Evolutionary conservation across 139 green algal genomes (phyloP).

Genomic region (Tetraselmis striata): DNA sequence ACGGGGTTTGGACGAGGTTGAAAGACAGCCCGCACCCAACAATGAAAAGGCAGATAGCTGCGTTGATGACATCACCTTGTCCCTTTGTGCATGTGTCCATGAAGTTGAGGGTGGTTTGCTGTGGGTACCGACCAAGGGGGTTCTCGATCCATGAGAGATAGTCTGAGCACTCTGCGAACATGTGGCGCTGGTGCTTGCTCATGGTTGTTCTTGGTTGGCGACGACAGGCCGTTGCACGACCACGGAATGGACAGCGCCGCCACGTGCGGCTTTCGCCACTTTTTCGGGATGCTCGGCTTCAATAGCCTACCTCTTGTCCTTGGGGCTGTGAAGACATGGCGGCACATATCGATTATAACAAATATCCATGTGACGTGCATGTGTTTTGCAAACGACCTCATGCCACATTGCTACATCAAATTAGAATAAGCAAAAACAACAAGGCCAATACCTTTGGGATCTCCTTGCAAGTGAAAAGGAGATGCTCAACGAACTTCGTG

Average conservation of each 20-base stretch:
- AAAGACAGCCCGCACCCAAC: not conserved
- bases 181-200: not conserved
- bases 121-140: not conserved
- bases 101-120: not conserved
- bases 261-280: not conserved
- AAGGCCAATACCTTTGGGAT: not conserved
- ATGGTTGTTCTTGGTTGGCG: not conserved
- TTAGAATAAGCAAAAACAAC: not conserved
- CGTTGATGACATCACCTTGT: not conserved
- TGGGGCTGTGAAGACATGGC: not conserved
- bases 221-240: not conserved
- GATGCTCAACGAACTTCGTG: not conserved
- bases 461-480: not conserved
- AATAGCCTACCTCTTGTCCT: not conserved
- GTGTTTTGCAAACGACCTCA: no score
- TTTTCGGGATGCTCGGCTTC: not conserved
- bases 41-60: not conserved
- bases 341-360: not conserved
- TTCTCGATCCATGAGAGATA: not conserved
- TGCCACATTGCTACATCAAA: no score
- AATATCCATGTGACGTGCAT: not conserved
- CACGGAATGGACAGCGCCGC: not conserved
- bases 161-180: not conserved
- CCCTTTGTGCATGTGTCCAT: not conserved
- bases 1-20: not conserved